phyloP scores from a whole-genome alignment of 225 moss, liverwort and hornwort species.

The Anthoceros angustus region DNA sequence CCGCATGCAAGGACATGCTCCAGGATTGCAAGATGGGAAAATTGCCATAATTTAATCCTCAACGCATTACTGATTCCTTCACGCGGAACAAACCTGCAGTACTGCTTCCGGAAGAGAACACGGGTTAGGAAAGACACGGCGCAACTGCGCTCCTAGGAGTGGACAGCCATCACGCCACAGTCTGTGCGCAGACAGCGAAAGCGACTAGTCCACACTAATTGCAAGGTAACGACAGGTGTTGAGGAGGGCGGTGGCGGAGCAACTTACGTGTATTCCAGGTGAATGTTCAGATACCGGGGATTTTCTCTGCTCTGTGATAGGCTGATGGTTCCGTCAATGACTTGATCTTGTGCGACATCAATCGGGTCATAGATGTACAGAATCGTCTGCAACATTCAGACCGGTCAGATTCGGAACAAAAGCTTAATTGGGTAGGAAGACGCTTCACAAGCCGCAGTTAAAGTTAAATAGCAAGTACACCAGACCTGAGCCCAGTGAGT shows the following conservation, averaged over 20 bases:
- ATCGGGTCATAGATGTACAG: constrained; percentile 91
- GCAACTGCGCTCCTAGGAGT: neutral
- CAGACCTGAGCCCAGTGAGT: constrained; percentile 90
- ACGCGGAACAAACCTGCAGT: constrained; percentile 2
- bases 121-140: neutral
- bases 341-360: constrained; percentile 84
- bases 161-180: neutral
- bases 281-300: constrained; percentile 78
- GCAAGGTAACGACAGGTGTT: no score
- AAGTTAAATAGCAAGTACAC: neutral
- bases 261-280: constrained; percentile 61
- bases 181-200: neutral
- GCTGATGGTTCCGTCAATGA: constrained; percentile 65
- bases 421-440: neutral
- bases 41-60: neutral
- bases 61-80: constrained; percentile 2
- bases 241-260: no score
- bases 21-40: no score
- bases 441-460: neutral
- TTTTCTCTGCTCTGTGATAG: constrained; percentile 82
- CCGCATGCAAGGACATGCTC: no score
- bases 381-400: constrained; percentile 44
- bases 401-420: neutral
- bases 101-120: neutral
- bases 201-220: neutral